Conservation (phyloP, 805 yeast genomes). For the Wickerhamomyces pijperi region DNA sequence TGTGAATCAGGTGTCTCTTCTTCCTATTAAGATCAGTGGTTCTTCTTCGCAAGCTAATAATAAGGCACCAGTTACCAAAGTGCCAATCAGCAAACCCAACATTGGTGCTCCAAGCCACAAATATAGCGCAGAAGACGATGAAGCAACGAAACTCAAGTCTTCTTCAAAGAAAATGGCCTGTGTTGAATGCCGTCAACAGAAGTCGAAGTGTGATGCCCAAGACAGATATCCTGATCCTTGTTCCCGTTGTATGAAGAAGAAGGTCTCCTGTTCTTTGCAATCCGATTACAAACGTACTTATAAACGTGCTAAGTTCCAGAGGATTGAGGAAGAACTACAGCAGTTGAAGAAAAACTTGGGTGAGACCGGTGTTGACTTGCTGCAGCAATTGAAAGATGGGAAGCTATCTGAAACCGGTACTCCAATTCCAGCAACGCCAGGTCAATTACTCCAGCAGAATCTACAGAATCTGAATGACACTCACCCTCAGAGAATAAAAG, state of each 20-base stretch:
- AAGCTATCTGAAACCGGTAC: constrained; percentile 3
- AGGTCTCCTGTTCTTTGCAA: constrained; percentile 59
- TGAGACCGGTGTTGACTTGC: constrained; percentile 15
- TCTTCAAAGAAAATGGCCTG: constrained; percentile 65
- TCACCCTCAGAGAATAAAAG: neutral
- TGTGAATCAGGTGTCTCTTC: too few species aligned
- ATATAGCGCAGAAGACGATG: neutral
- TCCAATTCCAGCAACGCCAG: constrained; percentile 8
- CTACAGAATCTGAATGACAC: constrained; percentile 1
- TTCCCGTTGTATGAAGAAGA: constrained; percentile 65
- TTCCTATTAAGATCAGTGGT: too few species aligned
- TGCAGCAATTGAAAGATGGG: constrained; percentile 13
- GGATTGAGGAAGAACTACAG: constrained; percentile 67
- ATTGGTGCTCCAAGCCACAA: neutral
- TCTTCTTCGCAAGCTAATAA: too few species aligned
- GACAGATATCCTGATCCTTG: constrained; percentile 72
- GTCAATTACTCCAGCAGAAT: constrained; percentile 2
- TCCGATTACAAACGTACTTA: constrained; percentile 82
- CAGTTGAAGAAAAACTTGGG: constrained; percentile 50
- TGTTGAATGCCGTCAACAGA: constrained; percentile 93
- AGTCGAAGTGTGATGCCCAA: constrained; percentile 80
- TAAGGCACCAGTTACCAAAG: too few species aligned
- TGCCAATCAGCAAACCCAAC: too few species aligned
- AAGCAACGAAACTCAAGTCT: neutral
- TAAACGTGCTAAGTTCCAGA: constrained; percentile 76